Evolutionary conservation across 1,139 yeast genomes (phyloP).

Genomic region (Taphrina confusa): DNA sequence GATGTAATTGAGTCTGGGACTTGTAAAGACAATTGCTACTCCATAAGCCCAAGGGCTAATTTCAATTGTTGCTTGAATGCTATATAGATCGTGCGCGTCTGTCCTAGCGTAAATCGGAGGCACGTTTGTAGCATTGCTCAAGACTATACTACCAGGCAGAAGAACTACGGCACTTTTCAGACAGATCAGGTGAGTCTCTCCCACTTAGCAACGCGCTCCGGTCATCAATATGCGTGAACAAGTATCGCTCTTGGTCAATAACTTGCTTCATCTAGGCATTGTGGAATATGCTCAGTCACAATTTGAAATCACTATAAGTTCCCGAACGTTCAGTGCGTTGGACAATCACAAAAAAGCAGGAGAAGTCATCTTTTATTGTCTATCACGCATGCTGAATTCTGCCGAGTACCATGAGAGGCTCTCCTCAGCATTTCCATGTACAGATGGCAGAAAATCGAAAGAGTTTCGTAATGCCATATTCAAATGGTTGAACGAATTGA

Average conservation of each 20-base stretch:
- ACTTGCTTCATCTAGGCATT: slow-evolving; percentile 6
- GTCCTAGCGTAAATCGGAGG: too few relatives aligned
- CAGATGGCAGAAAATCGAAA: slow-evolving; percentile 3
- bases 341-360: slow-evolving; percentile 16
- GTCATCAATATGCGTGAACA: slow-evolving; percentile 28
- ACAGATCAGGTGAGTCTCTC: too few relatives aligned
- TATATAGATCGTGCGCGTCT: too few relatives aligned
- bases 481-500: slow-evolving; percentile 20
- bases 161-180: too few relatives aligned
- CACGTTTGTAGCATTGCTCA: too few relatives aligned
- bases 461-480: slow-evolving; percentile 21
- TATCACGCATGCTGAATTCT: neutral
- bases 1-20: too few relatives aligned
- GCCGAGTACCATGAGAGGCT: neutral
- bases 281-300: neutral
- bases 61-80: too few relatives aligned
- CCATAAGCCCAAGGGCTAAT: too few relatives aligned
- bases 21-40: too few relatives aligned
- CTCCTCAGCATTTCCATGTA: neutral
- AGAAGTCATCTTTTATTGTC: slow-evolving; percentile 8
- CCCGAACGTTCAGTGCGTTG: slow-evolving; percentile 9
- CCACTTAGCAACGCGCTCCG: too few relatives aligned
- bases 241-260: slow-evolving; percentile 6
- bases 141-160: too few relatives aligned
- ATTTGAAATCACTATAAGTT: neutral